A percentile compares a stretch with the other conserved stretches of the same genome.
Evolutionary conservation across 257 asterid species (phyloP).

Genomic region (Petunia secreta): DNA sequence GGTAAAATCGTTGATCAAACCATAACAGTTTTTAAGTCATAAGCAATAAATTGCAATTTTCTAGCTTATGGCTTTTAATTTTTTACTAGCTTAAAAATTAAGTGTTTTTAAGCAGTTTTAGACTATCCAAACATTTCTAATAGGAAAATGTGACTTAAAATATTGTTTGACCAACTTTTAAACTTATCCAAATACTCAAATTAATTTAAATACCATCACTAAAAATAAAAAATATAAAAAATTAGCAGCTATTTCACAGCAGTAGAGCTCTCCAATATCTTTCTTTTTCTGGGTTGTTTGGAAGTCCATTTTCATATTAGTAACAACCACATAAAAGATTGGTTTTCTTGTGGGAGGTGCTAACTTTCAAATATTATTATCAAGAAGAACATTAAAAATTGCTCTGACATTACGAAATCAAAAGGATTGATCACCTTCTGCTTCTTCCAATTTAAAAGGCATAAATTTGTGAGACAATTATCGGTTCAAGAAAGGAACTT

Average conservation of each 20-base stretch:
- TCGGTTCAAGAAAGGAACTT: not conserved
- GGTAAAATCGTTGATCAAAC: no score
- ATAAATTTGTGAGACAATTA: not conserved
- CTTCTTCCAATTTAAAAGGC: slow-evolving; percentile 19
- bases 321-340: not conserved
- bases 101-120: no score
- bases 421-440: slow-evolving; percentile 4
- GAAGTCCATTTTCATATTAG: not conserved
- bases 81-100: no score
- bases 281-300: not conserved
- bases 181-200: no score
- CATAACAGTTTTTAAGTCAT: no score
- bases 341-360: not conserved
- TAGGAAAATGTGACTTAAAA: no score
- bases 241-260: not conserved
- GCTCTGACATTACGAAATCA: not conserved
- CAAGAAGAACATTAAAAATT: not conserved
- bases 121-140: no score
- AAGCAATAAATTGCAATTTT: no score
- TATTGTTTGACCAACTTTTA: no score
- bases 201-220: no score
- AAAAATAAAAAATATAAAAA: no score
- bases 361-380: not conserved
- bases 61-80: no score
- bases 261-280: not conserved